Percentiles rank a stretch among this genome's conserved stretches.
Evolutionary conservation across 2,329 filamentous ascomycete genomes (phyloP).

Genomic region (Colletotrichum sp.): DNA sequence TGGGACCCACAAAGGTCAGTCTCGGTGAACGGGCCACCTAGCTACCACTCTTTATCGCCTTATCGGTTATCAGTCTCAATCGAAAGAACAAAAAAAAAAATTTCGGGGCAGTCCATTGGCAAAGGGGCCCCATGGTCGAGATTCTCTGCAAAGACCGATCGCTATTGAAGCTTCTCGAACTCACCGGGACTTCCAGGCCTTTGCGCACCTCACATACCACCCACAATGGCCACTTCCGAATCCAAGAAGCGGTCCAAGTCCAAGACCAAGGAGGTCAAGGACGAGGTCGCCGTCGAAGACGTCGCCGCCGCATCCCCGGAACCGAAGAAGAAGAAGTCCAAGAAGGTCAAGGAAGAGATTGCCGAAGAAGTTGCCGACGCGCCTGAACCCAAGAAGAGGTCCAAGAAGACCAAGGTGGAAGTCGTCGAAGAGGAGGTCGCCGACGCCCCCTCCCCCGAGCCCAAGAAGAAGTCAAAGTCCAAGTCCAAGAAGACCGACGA

Average conservation of each 20-base stretch:
- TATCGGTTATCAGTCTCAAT: slow-evolving; percentile 13
- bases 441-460: slow-evolving; percentile 54
- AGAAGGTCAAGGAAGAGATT: neutral
- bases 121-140: neutral
- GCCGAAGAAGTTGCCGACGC: neutral
- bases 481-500: neutral
- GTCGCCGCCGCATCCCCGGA: neutral
- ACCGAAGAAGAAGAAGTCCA: neutral
- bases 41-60: neutral
- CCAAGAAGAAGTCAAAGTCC: neutral
- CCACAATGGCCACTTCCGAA: slow-evolving; percentile 2
- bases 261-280: neutral
- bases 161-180: neutral
- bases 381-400: slow-evolving; percentile 22
- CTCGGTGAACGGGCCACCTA: neutral
- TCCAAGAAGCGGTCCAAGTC: neutral
- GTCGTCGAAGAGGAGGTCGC: slow-evolving; percentile 77
- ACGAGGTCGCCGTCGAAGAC: neutral
- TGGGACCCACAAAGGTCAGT: neutral
- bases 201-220: neutral
- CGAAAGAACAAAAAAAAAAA: neutral
- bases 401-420: slow-evolving; percentile 76
- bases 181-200: neutral
- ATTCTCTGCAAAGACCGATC: neutral
- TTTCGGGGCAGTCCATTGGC: neutral